Evolutionary conservation across 345 rosid species (phyloP).

Genomic region (Eucalyptus shirleyi): DNA sequence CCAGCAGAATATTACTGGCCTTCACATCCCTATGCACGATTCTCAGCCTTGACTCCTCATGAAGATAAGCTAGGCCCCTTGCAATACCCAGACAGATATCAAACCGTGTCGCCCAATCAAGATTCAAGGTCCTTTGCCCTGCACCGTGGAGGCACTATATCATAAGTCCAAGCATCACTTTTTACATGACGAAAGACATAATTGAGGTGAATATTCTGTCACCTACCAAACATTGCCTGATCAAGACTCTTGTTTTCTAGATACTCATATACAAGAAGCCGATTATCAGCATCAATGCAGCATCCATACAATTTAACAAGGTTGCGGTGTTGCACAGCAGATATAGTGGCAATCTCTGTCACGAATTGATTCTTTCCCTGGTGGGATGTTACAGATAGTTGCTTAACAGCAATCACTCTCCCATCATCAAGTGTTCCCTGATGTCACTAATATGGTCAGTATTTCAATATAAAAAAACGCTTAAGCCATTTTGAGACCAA

Average conservation of each 20-base stretch:
- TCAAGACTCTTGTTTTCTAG: constrained; percentile 66
- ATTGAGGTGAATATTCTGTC: neutral
- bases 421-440: constrained; percentile 39
- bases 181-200: neutral
- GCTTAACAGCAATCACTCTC: constrained; percentile 58
- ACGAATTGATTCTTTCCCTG: constrained; percentile 67
- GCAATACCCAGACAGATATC: constrained; percentile 39
- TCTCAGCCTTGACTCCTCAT: constrained; percentile 44
- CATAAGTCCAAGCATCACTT: neutral
- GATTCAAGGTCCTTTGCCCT: constrained; percentile 21
- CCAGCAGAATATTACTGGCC: neutral
- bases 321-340: constrained; percentile 43
- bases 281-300: constrained; percentile 42
- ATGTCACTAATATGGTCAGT: neutral
- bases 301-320: constrained; percentile 61
- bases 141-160: neutral
- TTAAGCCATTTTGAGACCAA: neutral
- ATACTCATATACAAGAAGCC: constrained; percentile 63
- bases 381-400: constrained; percentile 42
- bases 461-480: neutral
- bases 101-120: constrained; percentile 21
- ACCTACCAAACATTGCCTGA: constrained; percentile 47
- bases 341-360: constrained; percentile 68
- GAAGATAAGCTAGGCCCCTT: constrained; percentile 57
- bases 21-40: constrained; percentile 52